phyloP scores from a whole-genome alignment of 2,329 filamentous ascomycete species.

The Onygena corvina region DNA sequence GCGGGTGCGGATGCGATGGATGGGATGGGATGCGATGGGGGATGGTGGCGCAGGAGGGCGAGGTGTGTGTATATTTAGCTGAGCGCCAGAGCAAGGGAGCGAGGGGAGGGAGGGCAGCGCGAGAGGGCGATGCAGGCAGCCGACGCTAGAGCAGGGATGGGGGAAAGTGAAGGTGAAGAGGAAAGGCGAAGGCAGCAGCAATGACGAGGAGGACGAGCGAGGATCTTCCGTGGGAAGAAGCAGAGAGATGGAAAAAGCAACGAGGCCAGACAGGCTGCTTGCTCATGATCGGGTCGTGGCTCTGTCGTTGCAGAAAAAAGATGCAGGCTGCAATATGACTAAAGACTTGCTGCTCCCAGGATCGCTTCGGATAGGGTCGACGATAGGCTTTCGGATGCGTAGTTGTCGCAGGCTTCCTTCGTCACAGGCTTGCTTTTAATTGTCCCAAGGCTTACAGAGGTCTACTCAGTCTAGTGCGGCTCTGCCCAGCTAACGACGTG shows the following conservation, averaged over 20 bases:
- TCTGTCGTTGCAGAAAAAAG: neutral
- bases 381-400: conserved; percentile 1
- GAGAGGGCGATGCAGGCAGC: conserved; percentile 3
- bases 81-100: neutral
- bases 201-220: neutral
- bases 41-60: neutral
- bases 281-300: neutral
- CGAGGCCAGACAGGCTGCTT: neutral
- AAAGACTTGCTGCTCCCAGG: too few species aligned
- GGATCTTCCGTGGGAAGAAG: neutral
- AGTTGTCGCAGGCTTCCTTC: too few species aligned
- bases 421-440: neutral
- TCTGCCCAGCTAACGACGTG: neutral
- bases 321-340: too few species aligned
- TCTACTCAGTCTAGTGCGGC: neutral
- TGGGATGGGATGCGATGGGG: too few species aligned
- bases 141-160: conserved; percentile 4
- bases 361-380: too few species aligned
- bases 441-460: neutral
- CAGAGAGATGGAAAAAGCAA: conserved; percentile 1
- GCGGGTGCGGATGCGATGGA: neutral
- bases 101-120: neutral
- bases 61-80: neutral
- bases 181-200: neutral
- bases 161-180: neutral